These are phyloP conservation scores for Prototheca stagnorum DNA, from an alignment of 163 green algal genomes.

Conservation along the genomic window DNA sequence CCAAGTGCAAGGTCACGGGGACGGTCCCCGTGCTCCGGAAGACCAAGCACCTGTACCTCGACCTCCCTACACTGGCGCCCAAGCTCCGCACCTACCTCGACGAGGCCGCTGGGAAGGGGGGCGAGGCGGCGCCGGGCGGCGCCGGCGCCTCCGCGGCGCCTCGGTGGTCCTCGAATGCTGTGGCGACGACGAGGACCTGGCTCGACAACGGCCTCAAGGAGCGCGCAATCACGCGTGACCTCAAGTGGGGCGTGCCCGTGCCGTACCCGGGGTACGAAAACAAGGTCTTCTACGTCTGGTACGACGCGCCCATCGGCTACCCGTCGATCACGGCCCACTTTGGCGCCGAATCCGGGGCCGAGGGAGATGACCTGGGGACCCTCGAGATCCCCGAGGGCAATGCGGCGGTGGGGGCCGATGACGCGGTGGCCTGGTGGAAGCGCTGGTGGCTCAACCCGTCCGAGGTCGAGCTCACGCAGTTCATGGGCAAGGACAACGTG, in stretches of 20 bases:
- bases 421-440: too few species aligned
- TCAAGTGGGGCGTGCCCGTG: conserved; percentile 90
- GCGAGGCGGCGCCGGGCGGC: not conserved
- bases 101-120: not conserved
- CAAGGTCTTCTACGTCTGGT: conserved; percentile 99
- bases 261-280: conserved; percentile 68
- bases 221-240: conserved; percentile 91
- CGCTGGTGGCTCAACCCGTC: conserved; percentile 48
- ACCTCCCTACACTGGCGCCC: conserved; percentile 64
- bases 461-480: conserved; percentile 95
- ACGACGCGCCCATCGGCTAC: conserved; percentile 94
- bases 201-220: conserved; percentile 85
- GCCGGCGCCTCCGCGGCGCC: too few species aligned
- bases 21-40: conserved; percentile 45
- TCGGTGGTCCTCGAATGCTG: conserved; percentile 22
- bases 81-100: conserved; percentile 32
- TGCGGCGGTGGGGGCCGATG: not conserved
- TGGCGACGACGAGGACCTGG: conserved; percentile 70
- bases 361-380: conserved; percentile 58
- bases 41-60: conserved; percentile 85
- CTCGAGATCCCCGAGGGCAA: conserved; percentile 5
- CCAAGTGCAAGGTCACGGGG: conserved; percentile 55
- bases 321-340: conserved; percentile 93
- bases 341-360: conserved; percentile 34
- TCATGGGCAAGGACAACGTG: conserved; percentile 99